Evolutionary conservation across 148 eudicot genomes (phyloP), one percentile per base, ranked within the genome.

Genomic region (Chenopodium quinoa): DNA sequence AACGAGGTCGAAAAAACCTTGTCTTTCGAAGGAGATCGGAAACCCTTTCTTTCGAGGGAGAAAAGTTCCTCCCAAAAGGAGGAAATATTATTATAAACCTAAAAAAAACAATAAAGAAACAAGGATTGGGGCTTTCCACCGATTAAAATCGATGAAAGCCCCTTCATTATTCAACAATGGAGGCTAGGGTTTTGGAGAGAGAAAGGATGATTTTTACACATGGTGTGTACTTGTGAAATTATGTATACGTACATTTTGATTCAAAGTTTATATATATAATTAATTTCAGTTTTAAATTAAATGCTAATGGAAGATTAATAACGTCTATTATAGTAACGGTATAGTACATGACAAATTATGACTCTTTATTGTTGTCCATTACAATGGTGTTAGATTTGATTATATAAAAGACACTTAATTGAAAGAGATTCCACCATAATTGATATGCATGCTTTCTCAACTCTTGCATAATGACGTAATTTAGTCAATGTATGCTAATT

Each of bases 201-300:
- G 29, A 27, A 27, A 27, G 29, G 29, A 27, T 0, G 29, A 27
- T 27, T 27, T 27, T 27, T 27, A 27, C 84, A 62, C 78, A 46
- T 81, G 83, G 8, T 69, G 32, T 47, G 19, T 29, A 68, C n/a
- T 27, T 74, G 23, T 19, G 50, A 44, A 32, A 20, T 20, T 56
- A 58, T 76, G 13, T 79, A 71, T 68, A 14, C 16, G 69, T 71
- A 54, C 16, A 69, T 75, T 50, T 34, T 71, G 75, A 75, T 79
- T 67, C 66, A 13, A 13, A 1, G 48, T 20, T 68, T 27, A 40
- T 64, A 19, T 64, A 34, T 66, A 29, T 27, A 9, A 9, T 66
- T 66, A 23, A 7, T 22, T 66, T 16, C 25, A 66, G 5, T 2
- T 34, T 34, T 25, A 66, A 14, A 11, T 27, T 66, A 10, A 17